These are phyloP conservation scores for Penicillium macrosclerotiorum DNA, from an alignment of 495 filamentous ascomycete species.

Conservation along the genomic window DNA sequence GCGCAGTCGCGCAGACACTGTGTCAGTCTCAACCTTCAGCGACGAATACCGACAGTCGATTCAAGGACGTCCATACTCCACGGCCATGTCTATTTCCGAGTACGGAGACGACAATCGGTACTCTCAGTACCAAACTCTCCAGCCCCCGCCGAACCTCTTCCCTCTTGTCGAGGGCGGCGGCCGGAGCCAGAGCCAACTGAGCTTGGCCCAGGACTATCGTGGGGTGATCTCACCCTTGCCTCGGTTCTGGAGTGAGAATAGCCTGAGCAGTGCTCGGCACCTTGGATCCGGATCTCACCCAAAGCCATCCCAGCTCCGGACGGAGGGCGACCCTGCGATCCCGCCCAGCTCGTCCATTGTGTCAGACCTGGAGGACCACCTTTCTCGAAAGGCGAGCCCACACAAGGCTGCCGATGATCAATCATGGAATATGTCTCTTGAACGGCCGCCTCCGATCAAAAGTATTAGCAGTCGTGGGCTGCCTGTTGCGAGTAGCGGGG, in stretches of 20 bases:
- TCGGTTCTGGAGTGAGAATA: conserved; percentile 42
- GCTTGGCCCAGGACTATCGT: conserved; percentile 42
- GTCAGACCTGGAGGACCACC: conserved; percentile 27
- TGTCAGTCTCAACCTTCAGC: conserved; percentile 33
- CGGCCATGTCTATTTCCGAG: conserved; percentile 38
- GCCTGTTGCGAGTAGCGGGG: conserved; percentile 28
- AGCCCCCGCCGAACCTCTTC: conserved; percentile 20
- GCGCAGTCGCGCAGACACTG: conserved; percentile 40
- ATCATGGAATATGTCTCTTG: conserved; percentile 11
- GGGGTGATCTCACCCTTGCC: conserved; percentile 44
- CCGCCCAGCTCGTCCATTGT: conserved; percentile 26
- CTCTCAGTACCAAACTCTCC: conserved; percentile 28
- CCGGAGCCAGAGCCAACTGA: conserved; percentile 36
- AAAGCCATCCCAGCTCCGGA: conserved; percentile 1
- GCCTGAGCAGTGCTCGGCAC: conserved; percentile 27
- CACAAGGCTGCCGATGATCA: conserved; percentile 8
- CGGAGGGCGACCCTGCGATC: conserved; percentile 11
- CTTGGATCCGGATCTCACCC: conserved; percentile 23
- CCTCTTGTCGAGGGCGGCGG: conserved; percentile 24
- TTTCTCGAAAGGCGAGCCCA: conserved; percentile 21
- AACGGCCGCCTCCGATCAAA: conserved; percentile 20
- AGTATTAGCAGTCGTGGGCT: conserved; percentile 19
- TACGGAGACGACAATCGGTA: conserved; percentile 37
- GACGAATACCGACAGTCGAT: conserved; percentile 37
- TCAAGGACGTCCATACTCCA: conserved; percentile 38